Evolutionary conservation across 768 basidiomycete species (phyloP), one percentile per base, ranked within the genome.

Genomic region (Holtermanniella nyarrowii): DNA sequence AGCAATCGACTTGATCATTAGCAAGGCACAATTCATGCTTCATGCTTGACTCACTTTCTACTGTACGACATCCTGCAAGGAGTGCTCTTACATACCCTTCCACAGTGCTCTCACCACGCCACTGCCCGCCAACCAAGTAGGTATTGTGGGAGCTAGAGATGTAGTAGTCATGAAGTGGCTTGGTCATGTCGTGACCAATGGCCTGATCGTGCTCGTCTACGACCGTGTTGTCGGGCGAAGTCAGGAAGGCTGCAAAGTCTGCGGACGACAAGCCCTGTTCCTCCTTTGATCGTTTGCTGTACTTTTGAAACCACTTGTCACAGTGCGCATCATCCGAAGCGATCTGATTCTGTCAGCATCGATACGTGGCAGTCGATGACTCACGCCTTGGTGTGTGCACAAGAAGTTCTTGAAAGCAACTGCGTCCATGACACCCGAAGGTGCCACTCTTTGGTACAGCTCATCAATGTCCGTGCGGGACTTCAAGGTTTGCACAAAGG

Each of bases 41-140:
- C 26, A 39, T 20, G 23, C 11, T 14, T 11, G 44, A 78, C 85
- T 58, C 60, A 90, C 91, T 70, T 71, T 97, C 91, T 24, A 97
- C 91, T 50, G 86, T 88, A n/a, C 91, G 79, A 67, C 90, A 93
- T 27, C 87, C 81, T 46, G 85, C 86, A 40, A 95, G 75, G 39
- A 96, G 74, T 0, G 90, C 90, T 0, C 93, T 77, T 50, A 96
- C 89, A 67, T 97, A 97, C 0, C 93, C 81, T 63, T 95, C 91
- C 23, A 88, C 80, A 0, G 90, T 90, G 55, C 86, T 88, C 25
- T 83, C 81, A 3, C 93, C 93, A 25, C 73, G 62, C 60, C 40
- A 90, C 77, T 73, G 72, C 53, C 70, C 65, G 1, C 72, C 72
- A 13, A 72, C 59, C 3, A 73, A 62, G 48, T 73, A 73, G 0